Base-by-base conservation (phyloP, 1,284 basidiomycete species). In the Apiotrichum laibachii region DNA sequence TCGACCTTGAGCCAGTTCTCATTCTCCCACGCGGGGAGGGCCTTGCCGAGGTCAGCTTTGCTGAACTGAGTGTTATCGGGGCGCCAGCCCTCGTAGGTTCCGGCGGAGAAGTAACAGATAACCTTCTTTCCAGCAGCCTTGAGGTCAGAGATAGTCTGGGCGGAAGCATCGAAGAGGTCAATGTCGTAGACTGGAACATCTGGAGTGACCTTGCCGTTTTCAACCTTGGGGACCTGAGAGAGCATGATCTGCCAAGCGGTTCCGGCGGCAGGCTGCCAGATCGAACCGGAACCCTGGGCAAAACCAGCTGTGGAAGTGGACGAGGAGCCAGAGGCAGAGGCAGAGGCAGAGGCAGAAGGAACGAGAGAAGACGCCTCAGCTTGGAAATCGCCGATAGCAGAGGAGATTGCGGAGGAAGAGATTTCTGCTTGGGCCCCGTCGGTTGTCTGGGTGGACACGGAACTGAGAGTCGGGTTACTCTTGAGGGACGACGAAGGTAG, bases 91-190 rank as follows among this genome's bases (percentile, higher is more conserved):
- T 77, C 75, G 57, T 62, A 75, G 0, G 65, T 68, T 18, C 76
- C 76, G 34, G 74, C 75, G 2, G 62, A 66, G 60, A 77, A 76
- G 65, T 78, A 78, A 60, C 76, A 78, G 11, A 72, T 61, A 37
- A 77, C 75, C 34, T 62, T 72, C 59, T 76, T 77, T 39, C 73
- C 77, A 6, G 50, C 50, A 6, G 45, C 43, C 44, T 67, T 58
- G 19, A 62, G 54, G 5, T 13, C 15, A 5, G n/a, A n/a, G 43
- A 62, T 62, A 2, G 51, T 56, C 22, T 26, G 42, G 12, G 22
- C 19, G 31, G 39, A 5, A 15, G 51, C 53, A 47, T 55, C 56
- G 19, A 53, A 58, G 22, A 56, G 40, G 43, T 62, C 60, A 7
- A 62, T 37, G 54, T 56, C 60, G 45, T 52, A 56, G 15, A 56